Evolutionary conservation across 805 yeast species (phyloP).

Genomic region (Yamadazyma scolyti): DNA sequence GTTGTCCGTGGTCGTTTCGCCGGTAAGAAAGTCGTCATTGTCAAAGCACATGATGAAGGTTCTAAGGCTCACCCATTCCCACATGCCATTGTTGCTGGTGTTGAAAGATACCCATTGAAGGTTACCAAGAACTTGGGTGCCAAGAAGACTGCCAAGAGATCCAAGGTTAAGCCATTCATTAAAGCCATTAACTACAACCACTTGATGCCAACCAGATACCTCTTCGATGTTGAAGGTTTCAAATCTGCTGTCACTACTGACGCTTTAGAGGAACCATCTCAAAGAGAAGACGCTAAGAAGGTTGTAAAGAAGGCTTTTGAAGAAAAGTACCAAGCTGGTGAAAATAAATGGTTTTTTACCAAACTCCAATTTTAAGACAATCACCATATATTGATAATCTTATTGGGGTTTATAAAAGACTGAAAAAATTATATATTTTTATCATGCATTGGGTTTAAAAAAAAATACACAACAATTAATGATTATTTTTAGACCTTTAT

Average conservation of each 20-base stretch:
- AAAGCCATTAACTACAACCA: conserved; percentile 99
- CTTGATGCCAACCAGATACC: conserved; percentile 99
- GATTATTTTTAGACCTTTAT: conserved; percentile 9
- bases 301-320: conserved; percentile 98
- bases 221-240: conserved; percentile 94
- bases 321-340: conserved; percentile 99
- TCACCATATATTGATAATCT: background rate
- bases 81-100: conserved; percentile 99
- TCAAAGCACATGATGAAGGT: conserved; percentile 98
- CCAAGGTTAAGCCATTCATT: conserved; percentile 98
- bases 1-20: conserved; percentile 99
- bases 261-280: conserved; percentile 95
- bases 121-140: conserved; percentile 93
- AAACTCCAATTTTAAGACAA: conserved; percentile 79
- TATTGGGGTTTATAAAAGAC: conserved; percentile 5
- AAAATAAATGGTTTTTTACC: conserved; percentile 99
- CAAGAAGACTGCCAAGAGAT: conserved; percentile 95
- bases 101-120: conserved; percentile 97
- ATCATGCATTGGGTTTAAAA: conserved; percentile 22
- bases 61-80: conserved; percentile 98
- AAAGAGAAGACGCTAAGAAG: conserved; percentile 98
- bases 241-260: conserved; percentile 89
- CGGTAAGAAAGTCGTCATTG: conserved; percentile 99
- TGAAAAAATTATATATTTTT: conserved; percentile 6
- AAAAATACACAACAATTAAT: conserved; percentile 17